Evolutionary conservation across 768 basidiomycete genomes (phyloP).

Genomic region (Cyathus striatus): DNA sequence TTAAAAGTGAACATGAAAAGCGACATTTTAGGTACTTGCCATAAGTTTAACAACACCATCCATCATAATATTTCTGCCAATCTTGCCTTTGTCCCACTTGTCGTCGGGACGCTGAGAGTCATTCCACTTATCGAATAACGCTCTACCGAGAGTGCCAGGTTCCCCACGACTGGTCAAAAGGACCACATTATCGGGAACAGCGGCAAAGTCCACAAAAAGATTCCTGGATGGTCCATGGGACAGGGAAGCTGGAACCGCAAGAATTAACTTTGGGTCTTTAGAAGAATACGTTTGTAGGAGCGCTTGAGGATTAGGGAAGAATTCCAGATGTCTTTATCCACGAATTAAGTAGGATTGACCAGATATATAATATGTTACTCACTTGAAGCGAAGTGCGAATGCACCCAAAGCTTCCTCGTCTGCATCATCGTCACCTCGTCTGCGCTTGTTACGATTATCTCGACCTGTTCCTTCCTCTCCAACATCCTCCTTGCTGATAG

Average conservation of each 20-base stretch:
- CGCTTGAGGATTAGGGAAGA: slow-evolving; percentile 80
- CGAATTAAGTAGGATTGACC: too few relatives aligned
- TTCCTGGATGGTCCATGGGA: slow-evolving; percentile 89
- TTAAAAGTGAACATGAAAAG: slow-evolving; percentile 1
- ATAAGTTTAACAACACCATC: slow-evolving; percentile 63
- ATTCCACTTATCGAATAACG: slow-evolving; percentile 87
- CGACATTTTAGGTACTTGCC: slow-evolving; percentile 32
- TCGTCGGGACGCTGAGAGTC: slow-evolving; percentile 70
- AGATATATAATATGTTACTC: too few relatives aligned
- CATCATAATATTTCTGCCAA: slow-evolving; percentile 83
- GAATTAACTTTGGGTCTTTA: slow-evolving; percentile 86
- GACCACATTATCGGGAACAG: slow-evolving; percentile 79
- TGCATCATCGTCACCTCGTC: slow-evolving; percentile 60
- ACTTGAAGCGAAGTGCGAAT: slow-evolving; percentile 87
- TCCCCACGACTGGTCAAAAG: slow-evolving; percentile 79
- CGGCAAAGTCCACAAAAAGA: slow-evolving; percentile 83
- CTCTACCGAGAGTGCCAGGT: slow-evolving; percentile 72
- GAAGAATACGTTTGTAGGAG: slow-evolving; percentile 80
- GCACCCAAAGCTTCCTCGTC: slow-evolving; percentile 85
- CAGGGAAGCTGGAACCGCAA: slow-evolving; percentile 89
- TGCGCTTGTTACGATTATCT: slow-evolving; percentile 45
- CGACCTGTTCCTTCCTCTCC: slow-evolving; percentile 68
- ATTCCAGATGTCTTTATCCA: slow-evolving; percentile 88
- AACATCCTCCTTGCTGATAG: slow-evolving; percentile 87
- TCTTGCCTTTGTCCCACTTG: slow-evolving; percentile 86